Base-by-base conservation (phyloP, 2,329 filamentous ascomycete genomes). In the Penicillium sp. region DNA sequence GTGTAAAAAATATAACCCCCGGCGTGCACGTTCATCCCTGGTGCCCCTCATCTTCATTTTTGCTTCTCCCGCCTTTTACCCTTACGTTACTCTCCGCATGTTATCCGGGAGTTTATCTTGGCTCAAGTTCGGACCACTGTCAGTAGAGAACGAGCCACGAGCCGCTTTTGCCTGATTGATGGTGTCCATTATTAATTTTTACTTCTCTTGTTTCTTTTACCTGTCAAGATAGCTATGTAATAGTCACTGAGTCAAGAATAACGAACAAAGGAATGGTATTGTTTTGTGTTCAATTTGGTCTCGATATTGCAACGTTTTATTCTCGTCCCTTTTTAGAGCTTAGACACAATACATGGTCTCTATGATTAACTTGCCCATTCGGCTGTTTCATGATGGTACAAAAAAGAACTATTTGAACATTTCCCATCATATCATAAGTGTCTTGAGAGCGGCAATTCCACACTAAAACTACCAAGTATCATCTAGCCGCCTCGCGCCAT, bases 221-320 rank as follows among this genome's bases (percentile, higher is more conserved):
- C 51, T 56, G 51, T 58, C 43, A 46, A 56, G 48, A 64, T 63
- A 63, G 45, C 61, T 61, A 60, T 64, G 60, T 65, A 65, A 65
- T 65, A 63, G 53, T 62, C 55, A 63, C 61, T 62, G 61, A 65
- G 57, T 58, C 61, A 63, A 65, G 61, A 64, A 53, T 64, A 58
- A 64, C 60, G 63, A 64, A 51, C 61, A 55, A 64, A 61, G 52
- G 44, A 62, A 44, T 47, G 19, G 27, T 39, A 54, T 56, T 48
- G 38, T 60, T 51, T 42, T 47, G 35, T 46, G 43, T 49, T 35
- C 16, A 2, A 23, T 11, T 34, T 36, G 27, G 2, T 32, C 14
- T 32, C 10, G 8, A 9, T 36, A 29, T 40, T 14, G 16, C 16
- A 14, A 11, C 16, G 16, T n/a, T n/a, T n/a, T n/a, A n/a, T n/a